Evolutionary conservation across 148 eudicot species (phyloP).

Genomic region (Silene uniflora): DNA sequence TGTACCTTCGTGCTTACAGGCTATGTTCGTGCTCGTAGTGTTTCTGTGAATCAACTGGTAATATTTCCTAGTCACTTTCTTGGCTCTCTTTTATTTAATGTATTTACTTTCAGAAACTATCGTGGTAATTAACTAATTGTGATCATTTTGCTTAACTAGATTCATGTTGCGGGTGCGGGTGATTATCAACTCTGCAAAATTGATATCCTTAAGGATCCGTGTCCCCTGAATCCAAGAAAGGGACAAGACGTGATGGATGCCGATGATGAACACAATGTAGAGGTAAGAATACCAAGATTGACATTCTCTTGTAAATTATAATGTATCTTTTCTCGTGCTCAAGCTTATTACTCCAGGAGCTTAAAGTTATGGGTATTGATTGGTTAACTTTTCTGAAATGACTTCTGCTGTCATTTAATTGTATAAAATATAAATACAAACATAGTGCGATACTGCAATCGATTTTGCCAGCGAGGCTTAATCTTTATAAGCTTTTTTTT

Average conservation of each 20-base stretch:
- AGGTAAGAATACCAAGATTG: conserved; percentile 26
- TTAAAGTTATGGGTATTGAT: not conserved
- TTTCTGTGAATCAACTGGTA: conserved; percentile 98
- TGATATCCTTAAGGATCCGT: conserved; percentile 82
- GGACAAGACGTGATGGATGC: conserved; percentile 81
- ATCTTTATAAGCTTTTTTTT: not conserved
- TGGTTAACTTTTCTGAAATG: not conserved
- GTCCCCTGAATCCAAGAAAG: conserved; percentile 65
- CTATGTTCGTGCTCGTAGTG: conserved; percentile 70
- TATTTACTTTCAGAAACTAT: conserved; percentile 13
- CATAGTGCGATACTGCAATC: not conserved
- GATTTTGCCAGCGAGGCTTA: not conserved
- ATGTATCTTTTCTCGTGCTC: not conserved
- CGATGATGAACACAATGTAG: conserved; percentile 48
- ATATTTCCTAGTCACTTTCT: conserved; percentile 6
- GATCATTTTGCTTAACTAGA: conserved; percentile 38
- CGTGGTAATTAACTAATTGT: not conserved
- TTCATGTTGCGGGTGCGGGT: conserved; percentile 95
- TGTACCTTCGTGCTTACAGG: conserved; percentile 78
- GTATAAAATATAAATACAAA: not conserved
- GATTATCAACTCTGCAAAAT: conserved; percentile 79
- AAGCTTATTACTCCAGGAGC: not conserved
- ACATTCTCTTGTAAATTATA: not conserved
- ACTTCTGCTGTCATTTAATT: not conserved
- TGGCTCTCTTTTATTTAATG: conserved; percentile 1